phyloP scores from a whole-genome alignment of 805 yeast genomes.

The Saccharomycopsis fermentans region DNA sequence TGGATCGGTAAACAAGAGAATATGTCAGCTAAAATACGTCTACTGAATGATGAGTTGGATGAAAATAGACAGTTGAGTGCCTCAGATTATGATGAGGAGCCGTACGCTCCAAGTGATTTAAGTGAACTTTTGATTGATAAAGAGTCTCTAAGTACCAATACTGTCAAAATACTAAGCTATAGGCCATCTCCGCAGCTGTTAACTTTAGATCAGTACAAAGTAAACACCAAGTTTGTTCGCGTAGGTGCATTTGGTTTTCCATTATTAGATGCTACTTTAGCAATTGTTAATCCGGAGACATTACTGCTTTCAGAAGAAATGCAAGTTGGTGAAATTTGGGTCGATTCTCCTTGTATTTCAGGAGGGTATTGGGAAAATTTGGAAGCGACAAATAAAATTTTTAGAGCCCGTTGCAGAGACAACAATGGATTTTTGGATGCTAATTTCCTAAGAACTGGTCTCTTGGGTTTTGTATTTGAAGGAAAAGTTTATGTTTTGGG shows the following conservation, averaged over 20 bases:
- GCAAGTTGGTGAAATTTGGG: conserved; percentile 95
- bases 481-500: conserved; percentile 88
- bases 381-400: conserved; percentile 60
- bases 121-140: conserved; percentile 66
- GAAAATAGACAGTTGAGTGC: background rate
- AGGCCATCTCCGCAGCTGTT: conserved; percentile 42
- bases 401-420: conserved; percentile 73
- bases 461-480: conserved; percentile 77
- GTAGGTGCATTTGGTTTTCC: conserved; percentile 94
- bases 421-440: conserved; percentile 59
- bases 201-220: conserved; percentile 25
- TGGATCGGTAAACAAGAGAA: conserved; percentile 71
- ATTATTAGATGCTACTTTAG: conserved; percentile 85
- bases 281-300: conserved; percentile 91
- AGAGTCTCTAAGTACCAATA: conserved; percentile 60
- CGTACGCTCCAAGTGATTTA: conserved; percentile 29
- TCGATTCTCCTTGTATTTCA: conserved; percentile 83
- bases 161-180: conserved; percentile 55
- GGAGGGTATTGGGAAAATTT: conserved; percentile 79
- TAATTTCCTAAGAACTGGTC: conserved; percentile 82
- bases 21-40: conserved; percentile 40
- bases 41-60: conserved; percentile 30
- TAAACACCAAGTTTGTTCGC: conserved; percentile 26
- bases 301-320: conserved; percentile 59
- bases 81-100: conserved; percentile 15